A percentile compares a stretch with the other conserved stretches of the same genome.
phyloP scores from a whole-genome alignment of 2,329 filamentous ascomycete genomes.

The Emmonsiellopsis sp. region DNA sequence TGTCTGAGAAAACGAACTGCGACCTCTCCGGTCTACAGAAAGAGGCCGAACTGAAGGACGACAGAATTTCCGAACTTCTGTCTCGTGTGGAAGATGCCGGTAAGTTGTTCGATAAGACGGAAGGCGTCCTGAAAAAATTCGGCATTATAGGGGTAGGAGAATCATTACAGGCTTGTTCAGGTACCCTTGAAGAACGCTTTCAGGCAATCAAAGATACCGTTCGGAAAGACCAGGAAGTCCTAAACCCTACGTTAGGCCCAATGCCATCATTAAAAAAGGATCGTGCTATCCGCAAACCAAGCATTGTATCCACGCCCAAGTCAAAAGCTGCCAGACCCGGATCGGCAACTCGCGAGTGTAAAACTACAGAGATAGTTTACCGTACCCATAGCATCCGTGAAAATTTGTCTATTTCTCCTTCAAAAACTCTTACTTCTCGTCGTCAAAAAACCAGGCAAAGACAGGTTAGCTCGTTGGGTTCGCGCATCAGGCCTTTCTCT shows the following conservation, averaged over 20 bases:
- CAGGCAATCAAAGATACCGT: background rate
- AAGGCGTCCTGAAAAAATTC: constrained; percentile 13
- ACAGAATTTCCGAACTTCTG: background rate
- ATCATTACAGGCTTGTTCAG: constrained; percentile 13
- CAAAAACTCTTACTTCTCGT: background rate
- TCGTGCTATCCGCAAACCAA: constrained; percentile 1
- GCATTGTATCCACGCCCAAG: background rate
- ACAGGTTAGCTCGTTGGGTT: background rate
- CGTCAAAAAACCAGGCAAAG: background rate
- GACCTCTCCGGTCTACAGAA: background rate
- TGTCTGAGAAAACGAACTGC: background rate
- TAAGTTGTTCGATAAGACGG: constrained; percentile 7
- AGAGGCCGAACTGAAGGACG: background rate
- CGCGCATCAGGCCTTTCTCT: constrained; percentile 25
- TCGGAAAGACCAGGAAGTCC: too few relatives aligned
- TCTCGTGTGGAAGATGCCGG: background rate
- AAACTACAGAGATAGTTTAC: constrained; percentile 9
- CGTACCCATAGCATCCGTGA: constrained; percentile 7
- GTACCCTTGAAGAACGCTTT: constrained; percentile 13
- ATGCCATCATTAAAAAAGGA: too few relatives aligned
- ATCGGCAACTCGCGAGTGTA: constrained; percentile 2
- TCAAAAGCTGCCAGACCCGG: background rate
- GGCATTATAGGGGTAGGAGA: constrained; percentile 11
- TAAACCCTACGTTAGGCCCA: too few relatives aligned
- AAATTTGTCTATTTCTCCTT: constrained; percentile 5